Evolutionary conservation across 129 eudicot genomes (phyloP).

Genomic region (Erigeron canadensis): DNA sequence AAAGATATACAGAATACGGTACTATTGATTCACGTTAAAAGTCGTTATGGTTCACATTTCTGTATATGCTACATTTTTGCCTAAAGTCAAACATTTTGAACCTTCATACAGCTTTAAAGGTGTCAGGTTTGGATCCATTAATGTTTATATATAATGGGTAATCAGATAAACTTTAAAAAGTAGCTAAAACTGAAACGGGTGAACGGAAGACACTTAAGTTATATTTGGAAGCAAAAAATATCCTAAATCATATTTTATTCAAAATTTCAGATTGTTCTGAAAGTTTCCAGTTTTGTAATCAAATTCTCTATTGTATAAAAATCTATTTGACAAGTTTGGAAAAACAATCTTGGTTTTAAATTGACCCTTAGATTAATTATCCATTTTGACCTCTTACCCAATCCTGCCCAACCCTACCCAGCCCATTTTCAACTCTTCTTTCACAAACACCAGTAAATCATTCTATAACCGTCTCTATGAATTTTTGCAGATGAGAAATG

Average conservation of each 20-base stretch:
- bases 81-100: neutral
- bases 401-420: neutral
- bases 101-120: neutral
- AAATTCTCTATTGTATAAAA: neutral
- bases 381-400: neutral
- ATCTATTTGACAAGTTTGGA: neutral
- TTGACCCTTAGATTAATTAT: neutral
- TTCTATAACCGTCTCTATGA: neutral
- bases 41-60: neutral
- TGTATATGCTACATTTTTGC: neutral
- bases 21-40: neutral
- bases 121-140: no score
- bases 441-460: neutral
- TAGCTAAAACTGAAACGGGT: no score
- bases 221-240: no score
- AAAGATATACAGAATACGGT: neutral
- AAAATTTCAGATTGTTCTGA: no score
- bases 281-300: no score
- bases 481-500: conserved; percentile 59
- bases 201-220: no score
- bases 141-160: no score
- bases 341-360: no score
- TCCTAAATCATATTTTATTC: neutral
- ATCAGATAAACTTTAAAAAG: no score
- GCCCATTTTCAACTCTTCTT: neutral